Conservation (phyloP, 345 rosid genomes). For the Hibiscus syriacus region DNA sequence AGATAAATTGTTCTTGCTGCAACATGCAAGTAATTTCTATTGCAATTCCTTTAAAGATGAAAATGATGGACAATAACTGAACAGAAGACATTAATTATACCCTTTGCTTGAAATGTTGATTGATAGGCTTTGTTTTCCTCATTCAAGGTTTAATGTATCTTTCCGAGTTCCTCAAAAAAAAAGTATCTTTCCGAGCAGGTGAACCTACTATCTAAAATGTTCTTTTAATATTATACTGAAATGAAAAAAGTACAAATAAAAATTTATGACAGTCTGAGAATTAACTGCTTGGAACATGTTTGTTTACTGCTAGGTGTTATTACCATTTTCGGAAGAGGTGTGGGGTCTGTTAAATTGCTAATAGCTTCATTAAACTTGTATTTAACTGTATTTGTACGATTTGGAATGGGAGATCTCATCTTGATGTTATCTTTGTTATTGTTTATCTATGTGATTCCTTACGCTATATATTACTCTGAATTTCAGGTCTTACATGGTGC, state of each 20-base stretch:
- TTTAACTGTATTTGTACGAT: neutral
- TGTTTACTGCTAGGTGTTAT: neutral
- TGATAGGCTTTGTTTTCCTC: neutral
- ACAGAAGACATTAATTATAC: neutral
- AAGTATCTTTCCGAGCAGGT: neutral
- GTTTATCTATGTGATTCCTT: conserved; percentile 10
- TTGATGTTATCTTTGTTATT: neutral
- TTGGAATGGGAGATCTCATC: neutral
- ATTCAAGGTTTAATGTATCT: neutral
- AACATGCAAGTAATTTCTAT: neutral
- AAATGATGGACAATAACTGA: neutral
- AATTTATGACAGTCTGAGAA: neutral
- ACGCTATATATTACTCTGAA: conserved; percentile 7
- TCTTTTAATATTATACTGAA: too few relatives aligned
- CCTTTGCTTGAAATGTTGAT: neutral
- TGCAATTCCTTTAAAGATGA: neutral
- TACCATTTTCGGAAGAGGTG: neutral
- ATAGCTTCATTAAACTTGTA: neutral
- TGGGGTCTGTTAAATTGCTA: neutral
- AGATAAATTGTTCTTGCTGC: neutral
- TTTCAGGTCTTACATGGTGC: conserved; percentile 76
- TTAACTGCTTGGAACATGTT: neutral
- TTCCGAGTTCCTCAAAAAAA: too few relatives aligned
- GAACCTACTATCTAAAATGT: neutral
- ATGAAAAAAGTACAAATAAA: too few relatives aligned